Evolutionary conservation across 2,329 filamentous ascomycete species (phyloP).

Genomic region (Monilinia polystroma): DNA sequence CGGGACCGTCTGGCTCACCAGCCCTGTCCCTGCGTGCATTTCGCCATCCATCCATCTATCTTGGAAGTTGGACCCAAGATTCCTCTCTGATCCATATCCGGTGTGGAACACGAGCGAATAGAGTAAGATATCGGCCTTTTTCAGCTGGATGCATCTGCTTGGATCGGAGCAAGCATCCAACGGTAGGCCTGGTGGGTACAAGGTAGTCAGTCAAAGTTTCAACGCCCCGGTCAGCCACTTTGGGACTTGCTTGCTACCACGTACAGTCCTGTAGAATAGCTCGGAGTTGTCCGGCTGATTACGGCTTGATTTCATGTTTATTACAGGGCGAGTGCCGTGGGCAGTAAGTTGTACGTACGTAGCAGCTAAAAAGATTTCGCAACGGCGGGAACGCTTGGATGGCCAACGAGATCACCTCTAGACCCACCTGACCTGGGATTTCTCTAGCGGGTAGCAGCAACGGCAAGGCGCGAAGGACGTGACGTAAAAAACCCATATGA

Average conservation of each 20-base stretch:
- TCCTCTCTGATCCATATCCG: background rate
- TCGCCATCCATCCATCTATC: background rate
- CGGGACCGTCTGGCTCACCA: background rate
- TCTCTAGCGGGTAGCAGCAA: background rate
- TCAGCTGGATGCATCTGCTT: constrained; percentile 12
- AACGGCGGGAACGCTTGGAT: constrained; percentile 29
- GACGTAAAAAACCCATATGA: background rate
- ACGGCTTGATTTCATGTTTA: background rate
- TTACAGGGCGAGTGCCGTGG: no score
- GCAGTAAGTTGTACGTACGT: no score
- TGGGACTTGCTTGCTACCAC: no score
- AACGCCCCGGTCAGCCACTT: no score
- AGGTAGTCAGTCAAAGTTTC: no score
- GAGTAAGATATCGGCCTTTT: background rate
- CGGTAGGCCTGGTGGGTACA: no score
- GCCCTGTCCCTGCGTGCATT: constrained; percentile 12
- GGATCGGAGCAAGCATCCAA: background rate
- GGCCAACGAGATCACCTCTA: constrained; percentile 6
- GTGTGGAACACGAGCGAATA: background rate
- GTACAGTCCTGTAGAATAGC: no score
- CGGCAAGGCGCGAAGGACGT: background rate
- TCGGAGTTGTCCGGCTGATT: background rate
- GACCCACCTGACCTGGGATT: background rate
- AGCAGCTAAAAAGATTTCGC: background rate
- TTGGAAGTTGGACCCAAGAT: constrained; percentile 7